Base-by-base conservation (phyloP, 148 eudicot genomes). In the Persicaria maculosa region DNA sequence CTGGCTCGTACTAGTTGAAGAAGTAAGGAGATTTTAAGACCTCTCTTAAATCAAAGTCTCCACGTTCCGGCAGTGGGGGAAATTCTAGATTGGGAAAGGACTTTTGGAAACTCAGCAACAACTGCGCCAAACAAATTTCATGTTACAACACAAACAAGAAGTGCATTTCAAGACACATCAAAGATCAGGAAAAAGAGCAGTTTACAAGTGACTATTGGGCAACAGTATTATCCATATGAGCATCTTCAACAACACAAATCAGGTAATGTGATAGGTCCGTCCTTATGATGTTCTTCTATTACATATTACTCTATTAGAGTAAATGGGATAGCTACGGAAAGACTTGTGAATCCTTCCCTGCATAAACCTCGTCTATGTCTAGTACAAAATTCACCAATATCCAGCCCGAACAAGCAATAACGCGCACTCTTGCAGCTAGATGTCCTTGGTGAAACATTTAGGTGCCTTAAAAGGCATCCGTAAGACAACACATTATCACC, bases 11-110 rank as follows among this genome's bases (percentile, higher is more conserved):
- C 77, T 86, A 88, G 74, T 89, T 95, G 94, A 95, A 95, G 81
- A 95, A 92, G 78, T 95, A 95, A 12, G 89, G 86, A 59, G 97
- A 92, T 47, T 85, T 71, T 19, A 90, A 71, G 71, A 95, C 98
- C 81, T 95, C 97, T 68, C 79, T 84, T 55, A 95, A 79, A 79
- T 95, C 86, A 47, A 95, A 95, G 75, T 95, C 93, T 61, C 98
- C 98, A 59, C 99, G 92, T 77, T 90, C 96, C 0, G 99, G 99
- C 43, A 92, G 84, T 15, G 99, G 88, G 59, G 99, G 99, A 76
- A 95, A 95, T 45, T 82, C 53, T 64, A 90, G 80, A 0, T 79
- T 44, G 0, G 97, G 99, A 79, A 92, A 90, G 6, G 88, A 83
- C 77, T 79, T 68, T 59, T 92, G 86, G 77, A 95, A 95, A 81